Base-by-base conservation (phyloP, 176 grass and related monocot genomes). In the Pontederia paniculata region DNA sequence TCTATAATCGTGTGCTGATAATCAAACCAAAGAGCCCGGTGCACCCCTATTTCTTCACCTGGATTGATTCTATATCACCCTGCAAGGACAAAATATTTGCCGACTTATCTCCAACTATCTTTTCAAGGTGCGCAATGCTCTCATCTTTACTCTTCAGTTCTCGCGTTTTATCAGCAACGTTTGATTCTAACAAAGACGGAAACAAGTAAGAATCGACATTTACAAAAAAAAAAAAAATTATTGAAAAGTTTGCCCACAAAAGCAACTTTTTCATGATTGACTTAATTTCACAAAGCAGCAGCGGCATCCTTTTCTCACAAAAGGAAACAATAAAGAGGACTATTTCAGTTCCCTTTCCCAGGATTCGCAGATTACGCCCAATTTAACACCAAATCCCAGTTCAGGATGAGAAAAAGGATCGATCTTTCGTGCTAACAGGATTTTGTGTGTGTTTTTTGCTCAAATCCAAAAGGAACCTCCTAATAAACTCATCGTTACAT, bases 61-160 rank as follows among this genome's bases (percentile, higher is more conserved):
- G 66, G 53, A 84, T 54, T 7, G 62, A 84, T 76, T 68, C 63
- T 69, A 79, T 87, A 55, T 98, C 72, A 44, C 58, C 68, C 71
- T 88, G 77, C 53, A 88, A 73, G 60, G 66, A 64, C 66, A 58
- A 9, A 69, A 98, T 77, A 45, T 73, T 62, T 16, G 69, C 62
- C 17, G 75, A 73, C 49, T 88, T 87, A 20, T 91, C 69, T 45
- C 66, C 54, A 43, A 70, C 62, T 37, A 72, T 63, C 42, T 67
- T 67, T 66, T 84, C 58, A 62, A 88, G 52, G 8, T 78, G 71
- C 19, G 65, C 68, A 42, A 84, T 67, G 18, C 60, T 67, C 2
- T 79, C 75, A 75, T 88, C 73, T 74, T 98, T 98, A 58, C 60
- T 72, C 65, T 80, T 82, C 44, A 88, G 73, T 55, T 84, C 80